A percentile compares a stretch with the other conserved stretches of the same genome.
phyloP scores from a whole-genome alignment of 768 basidiomycete genomes.

The Saitozyma podzolica region DNA sequence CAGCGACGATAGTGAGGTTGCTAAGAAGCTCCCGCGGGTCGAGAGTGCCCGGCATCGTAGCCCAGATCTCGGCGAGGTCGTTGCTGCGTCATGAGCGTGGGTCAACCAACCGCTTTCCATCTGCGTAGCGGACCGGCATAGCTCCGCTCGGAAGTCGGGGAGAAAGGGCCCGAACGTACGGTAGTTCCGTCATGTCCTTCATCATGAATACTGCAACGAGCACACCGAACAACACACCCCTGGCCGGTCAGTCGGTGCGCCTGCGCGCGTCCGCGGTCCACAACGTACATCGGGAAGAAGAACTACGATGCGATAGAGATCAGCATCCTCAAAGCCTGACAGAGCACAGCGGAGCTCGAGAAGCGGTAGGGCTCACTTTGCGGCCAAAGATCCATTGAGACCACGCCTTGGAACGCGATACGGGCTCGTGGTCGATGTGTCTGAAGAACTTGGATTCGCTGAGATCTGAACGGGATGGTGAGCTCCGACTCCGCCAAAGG shows the following conservation, averaged over 20 bases:
- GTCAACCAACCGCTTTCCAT: neutral
- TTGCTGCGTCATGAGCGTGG: conserved; percentile 18
- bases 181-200: conserved; percentile 28
- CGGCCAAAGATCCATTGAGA: conserved; percentile 42
- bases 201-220: conserved; percentile 28
- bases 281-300: conserved; percentile 43
- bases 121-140: neutral
- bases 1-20: conserved; percentile 46
- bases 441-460: conserved; percentile 37
- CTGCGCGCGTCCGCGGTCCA: neutral
- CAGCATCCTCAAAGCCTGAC: conserved; percentile 1
- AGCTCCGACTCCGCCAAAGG: conserved; percentile 7
- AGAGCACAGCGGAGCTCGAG: no score
- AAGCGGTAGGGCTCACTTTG: conserved; percentile 28
- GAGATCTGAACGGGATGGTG: conserved; percentile 21
- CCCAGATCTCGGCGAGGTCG: conserved; percentile 42
- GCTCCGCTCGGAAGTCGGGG: neutral
- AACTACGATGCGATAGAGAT: conserved; percentile 19
- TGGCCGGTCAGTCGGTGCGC: conserved; percentile 3
- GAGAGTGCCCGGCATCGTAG: conserved; percentile 27
- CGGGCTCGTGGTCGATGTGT: conserved; percentile 12
- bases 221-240: conserved; percentile 41
- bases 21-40: conserved; percentile 44
- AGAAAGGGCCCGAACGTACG: conserved; percentile 18
- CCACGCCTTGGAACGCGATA: conserved; percentile 20